phyloP scores from a whole-genome alignment of 768 basidiomycete species.

The Russula lepida region DNA sequence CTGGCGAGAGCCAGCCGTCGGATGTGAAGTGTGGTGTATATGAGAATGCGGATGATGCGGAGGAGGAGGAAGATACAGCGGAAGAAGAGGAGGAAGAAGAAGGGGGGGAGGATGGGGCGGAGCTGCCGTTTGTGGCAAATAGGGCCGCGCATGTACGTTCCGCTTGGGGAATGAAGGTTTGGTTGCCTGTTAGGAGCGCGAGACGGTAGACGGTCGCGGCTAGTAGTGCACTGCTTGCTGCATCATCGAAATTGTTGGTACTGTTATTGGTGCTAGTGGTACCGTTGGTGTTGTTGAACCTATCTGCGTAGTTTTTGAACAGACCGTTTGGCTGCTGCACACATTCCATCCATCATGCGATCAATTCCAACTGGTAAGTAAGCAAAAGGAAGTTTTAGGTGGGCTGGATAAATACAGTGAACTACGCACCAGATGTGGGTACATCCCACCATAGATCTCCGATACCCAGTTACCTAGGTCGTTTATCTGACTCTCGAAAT shows the following conservation, averaged over 20 bases:
- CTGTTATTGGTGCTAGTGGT: slow-evolving; percentile 39
- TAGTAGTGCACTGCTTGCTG: slow-evolving; percentile 63
- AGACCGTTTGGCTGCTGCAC: slow-evolving; percentile 38
- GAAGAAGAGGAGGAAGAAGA: not conserved
- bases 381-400: not conserved
- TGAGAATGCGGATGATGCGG: not conserved
- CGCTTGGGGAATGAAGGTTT: slow-evolving; percentile 46
- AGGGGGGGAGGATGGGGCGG: not conserved
- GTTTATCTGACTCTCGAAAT: too few relatives aligned
- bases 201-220: slow-evolving; percentile 71
- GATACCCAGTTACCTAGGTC: slow-evolving; percentile 44
- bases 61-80: not conserved
- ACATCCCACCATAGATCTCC: slow-evolving; percentile 73
- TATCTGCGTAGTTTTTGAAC: slow-evolving; percentile 68
- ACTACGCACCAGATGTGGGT: slow-evolving; percentile 44
- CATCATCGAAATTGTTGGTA: slow-evolving; percentile 56
- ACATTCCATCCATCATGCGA: too few relatives aligned
- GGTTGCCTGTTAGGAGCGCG: slow-evolving; percentile 43
- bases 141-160: slow-evolving; percentile 43
- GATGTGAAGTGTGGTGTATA: slow-evolving; percentile 37
- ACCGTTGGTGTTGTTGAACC: slow-evolving; percentile 25
- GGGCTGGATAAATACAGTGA: not conserved
- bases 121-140: slow-evolving; percentile 19
- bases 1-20: slow-evolving; percentile 63
- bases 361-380: too few relatives aligned